phyloP scores from a whole-genome alignment of 208 protist genomes.

The Blastocrithidia nonstop region DNA sequence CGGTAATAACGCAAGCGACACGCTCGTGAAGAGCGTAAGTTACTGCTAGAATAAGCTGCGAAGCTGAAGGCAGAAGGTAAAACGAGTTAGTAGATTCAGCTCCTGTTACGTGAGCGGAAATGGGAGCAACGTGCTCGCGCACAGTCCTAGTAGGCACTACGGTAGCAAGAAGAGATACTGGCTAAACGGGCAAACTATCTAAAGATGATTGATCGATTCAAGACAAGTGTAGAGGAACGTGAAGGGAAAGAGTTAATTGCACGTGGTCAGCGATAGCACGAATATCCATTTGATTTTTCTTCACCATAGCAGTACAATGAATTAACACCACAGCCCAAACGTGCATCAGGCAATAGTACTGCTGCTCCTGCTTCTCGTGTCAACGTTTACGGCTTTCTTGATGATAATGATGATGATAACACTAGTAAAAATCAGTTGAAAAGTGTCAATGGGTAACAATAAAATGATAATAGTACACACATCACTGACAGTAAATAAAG shows the following conservation, averaged over 20 bases:
- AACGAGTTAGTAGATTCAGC: constrained; percentile 20
- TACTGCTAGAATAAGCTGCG: constrained; percentile 32
- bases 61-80: constrained; percentile 35
- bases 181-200: constrained; percentile 34
- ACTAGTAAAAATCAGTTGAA: neutral
- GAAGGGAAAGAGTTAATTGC: constrained; percentile 41
- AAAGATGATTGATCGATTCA: constrained; percentile 49
- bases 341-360: neutral
- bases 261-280: constrained; percentile 2
- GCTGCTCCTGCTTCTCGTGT: neutral
- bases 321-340: neutral
- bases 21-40: constrained; percentile 31
- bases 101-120: constrained; percentile 25
- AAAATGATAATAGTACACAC: no score
- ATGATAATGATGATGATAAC: constrained; percentile 19
- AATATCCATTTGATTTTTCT: neutral
- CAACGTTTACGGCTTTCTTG: constrained; percentile 61
- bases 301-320: no score
- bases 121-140: constrained; percentile 30
- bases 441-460: no score
- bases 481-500: no score
- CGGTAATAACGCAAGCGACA: constrained; percentile 19
- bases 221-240: constrained; percentile 44
- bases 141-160: constrained; percentile 54
- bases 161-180: constrained; percentile 39